A percentile compares a stretch with the other conserved stretches of the same genome.
These are phyloP conservation scores for Musa troglodytarum DNA, from an alignment of 176 grass and related monocot genomes.

Conservation along the genomic window DNA sequence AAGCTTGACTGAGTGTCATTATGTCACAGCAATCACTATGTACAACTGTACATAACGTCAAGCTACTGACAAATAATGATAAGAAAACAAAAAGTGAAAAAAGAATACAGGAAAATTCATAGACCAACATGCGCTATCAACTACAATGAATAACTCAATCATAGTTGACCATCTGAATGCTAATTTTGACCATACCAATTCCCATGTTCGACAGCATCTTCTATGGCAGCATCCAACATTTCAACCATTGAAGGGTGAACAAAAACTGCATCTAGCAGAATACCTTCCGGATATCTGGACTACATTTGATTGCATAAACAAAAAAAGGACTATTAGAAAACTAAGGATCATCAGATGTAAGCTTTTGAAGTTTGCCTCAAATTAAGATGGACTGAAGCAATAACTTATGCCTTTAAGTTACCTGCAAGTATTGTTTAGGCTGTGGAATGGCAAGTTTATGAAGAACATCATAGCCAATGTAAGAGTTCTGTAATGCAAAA, in stretches of 20 bases:
- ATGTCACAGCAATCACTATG: not conserved
- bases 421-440: conserved; percentile 93
- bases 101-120: not conserved
- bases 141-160: not conserved
- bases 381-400: not conserved
- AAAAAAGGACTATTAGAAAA: conserved; percentile 19
- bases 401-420: conserved; percentile 35
- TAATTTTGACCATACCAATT: conserved; percentile 54
- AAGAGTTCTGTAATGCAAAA: conserved; percentile 70
- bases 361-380: conserved; percentile 1
- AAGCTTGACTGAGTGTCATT: too few relatives aligned
- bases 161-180: not conserved
- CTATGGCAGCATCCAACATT: conserved; percentile 90
- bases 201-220: conserved; percentile 67
- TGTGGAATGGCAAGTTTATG: conserved; percentile 89
- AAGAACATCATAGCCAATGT: conserved; percentile 86
- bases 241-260: conserved; percentile 83
- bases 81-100: not conserved
- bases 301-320: conserved; percentile 29
- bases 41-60: not conserved
- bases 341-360: not conserved
- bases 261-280: conserved; percentile 87
- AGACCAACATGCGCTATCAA: not conserved
- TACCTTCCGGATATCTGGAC: conserved; percentile 87
- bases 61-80: not conserved